These are phyloP conservation scores for Dendrothele bispora DNA, from an alignment of 768 basidiomycete species.

Conservation along the genomic window DNA sequence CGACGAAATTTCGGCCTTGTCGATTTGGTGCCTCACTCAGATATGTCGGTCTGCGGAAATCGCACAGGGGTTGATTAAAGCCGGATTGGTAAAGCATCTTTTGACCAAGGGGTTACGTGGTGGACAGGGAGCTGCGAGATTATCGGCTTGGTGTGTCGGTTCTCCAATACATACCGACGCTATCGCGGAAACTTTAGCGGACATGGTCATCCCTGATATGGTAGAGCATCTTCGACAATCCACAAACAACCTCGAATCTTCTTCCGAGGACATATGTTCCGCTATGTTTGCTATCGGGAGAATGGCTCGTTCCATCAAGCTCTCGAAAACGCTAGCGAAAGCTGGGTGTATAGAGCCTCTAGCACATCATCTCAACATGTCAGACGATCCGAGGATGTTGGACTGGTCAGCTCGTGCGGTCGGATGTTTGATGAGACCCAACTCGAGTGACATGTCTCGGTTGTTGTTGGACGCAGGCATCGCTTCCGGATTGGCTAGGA, in stretches of 20 bases:
- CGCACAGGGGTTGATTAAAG: slow-evolving; percentile 19
- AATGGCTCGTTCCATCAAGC: slow-evolving; percentile 21
- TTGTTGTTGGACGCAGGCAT: slow-evolving; percentile 19
- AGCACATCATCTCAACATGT: slow-evolving; percentile 15
- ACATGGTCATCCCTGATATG: slow-evolving; percentile 10
- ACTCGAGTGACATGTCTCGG: slow-evolving; percentile 20
- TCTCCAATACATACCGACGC: slow-evolving; percentile 15
- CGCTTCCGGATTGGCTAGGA: slow-evolving; percentile 19
- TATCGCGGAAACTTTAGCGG: slow-evolving; percentile 18
- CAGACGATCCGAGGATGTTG: slow-evolving; percentile 17
- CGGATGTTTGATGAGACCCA: slow-evolving; percentile 24
- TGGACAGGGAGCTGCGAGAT: slow-evolving; percentile 10
- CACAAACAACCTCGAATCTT: slow-evolving; percentile 2
- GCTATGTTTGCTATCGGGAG: slow-evolving; percentile 19
- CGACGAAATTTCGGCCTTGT: slow-evolving; percentile 18
- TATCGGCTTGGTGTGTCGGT: slow-evolving; percentile 23
- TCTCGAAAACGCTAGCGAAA: slow-evolving; percentile 19
- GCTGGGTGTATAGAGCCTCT: slow-evolving; percentile 18
- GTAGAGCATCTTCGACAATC: slow-evolving; percentile 18
- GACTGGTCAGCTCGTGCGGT: slow-evolving; percentile 18
- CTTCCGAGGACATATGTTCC: slow-evolving; percentile 19
- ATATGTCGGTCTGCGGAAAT: slow-evolving; percentile 20
- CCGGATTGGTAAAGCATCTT: slow-evolving; percentile 15
- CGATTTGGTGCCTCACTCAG: slow-evolving; percentile 22
- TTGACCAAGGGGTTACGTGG: slow-evolving; percentile 17